These are phyloP conservation scores for Termitomyces sp. DNA, from an alignment of 768 basidiomycete species.

Conservation along the genomic window DNA sequence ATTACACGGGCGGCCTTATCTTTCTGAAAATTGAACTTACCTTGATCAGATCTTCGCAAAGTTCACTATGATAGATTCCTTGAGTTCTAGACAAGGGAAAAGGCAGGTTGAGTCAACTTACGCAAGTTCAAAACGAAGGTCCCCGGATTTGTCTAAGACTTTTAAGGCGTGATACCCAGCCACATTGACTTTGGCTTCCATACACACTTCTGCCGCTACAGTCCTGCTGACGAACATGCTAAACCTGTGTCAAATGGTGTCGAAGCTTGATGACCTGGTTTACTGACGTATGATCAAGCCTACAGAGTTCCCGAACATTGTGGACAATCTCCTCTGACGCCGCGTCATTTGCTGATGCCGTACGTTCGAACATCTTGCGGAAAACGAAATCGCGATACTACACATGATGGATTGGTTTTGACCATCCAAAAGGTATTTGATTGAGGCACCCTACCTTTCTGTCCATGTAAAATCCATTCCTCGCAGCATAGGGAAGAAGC, in stretches of 20 bases:
- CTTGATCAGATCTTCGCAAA: constrained; percentile 68
- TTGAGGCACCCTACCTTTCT: constrained; percentile 46
- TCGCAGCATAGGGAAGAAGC: constrained; percentile 64
- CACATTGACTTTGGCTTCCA: constrained; percentile 75
- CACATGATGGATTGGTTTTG: background rate
- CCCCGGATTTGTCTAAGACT: constrained; percentile 57
- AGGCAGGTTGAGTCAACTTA: constrained; percentile 26
- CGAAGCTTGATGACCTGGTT: constrained; percentile 1
- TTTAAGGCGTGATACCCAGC: constrained; percentile 68
- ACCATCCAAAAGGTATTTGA: background rate
- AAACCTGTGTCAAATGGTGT: constrained; percentile 6
- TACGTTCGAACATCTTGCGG: constrained; percentile 79
- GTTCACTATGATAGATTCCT: constrained; percentile 26
- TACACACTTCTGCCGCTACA: constrained; percentile 79
- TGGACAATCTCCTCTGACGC: constrained; percentile 59
- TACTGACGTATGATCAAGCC: constrained; percentile 62
- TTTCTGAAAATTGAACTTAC: constrained; percentile 28
- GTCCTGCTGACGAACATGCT: constrained; percentile 84
- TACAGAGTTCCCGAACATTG: constrained; percentile 70
- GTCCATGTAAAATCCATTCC: constrained; percentile 79
- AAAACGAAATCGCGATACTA: constrained; percentile 87
- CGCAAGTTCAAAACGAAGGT: constrained; percentile 67
- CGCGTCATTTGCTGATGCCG: constrained; percentile 42
- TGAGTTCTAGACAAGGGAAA: background rate
- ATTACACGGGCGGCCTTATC: constrained; percentile 5